Evolutionary conservation across 176 grass and related monocot genomes (phyloP).

Genomic region (Stipa capillata): DNA sequence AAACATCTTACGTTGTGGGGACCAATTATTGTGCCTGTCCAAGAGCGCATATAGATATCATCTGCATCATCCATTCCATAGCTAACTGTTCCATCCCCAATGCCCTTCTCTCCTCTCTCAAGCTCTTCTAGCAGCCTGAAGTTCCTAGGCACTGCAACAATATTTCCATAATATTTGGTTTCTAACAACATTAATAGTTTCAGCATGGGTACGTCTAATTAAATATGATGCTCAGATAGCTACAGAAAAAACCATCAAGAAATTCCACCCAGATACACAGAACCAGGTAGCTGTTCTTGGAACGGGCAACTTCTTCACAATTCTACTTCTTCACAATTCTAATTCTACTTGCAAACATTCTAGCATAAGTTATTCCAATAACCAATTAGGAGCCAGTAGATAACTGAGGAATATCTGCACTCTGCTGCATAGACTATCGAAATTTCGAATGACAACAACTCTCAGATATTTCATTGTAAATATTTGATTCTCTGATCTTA

Average conservation of each 20-base stretch:
- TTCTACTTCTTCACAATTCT: background rate
- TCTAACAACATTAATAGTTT: background rate
- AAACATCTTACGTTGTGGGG: conserved; percentile 27
- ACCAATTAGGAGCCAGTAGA: background rate
- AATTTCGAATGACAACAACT: background rate
- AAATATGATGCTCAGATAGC: background rate
- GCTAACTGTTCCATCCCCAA: conserved; percentile 34
- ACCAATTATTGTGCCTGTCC: conserved; percentile 32
- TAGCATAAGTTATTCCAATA: background rate
- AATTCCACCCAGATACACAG: background rate
- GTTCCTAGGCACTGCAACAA: conserved; percentile 20
- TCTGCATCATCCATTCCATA: conserved; percentile 26
- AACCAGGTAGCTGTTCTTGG: background rate
- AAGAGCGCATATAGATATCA: conserved; percentile 30
- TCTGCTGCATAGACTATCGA: background rate
- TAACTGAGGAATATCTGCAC: background rate
- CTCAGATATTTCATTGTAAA: background rate
- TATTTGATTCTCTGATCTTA: background rate
- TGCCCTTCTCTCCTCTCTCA: conserved; percentile 33
- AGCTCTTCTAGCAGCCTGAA: conserved; percentile 27
- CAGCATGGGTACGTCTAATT: background rate
- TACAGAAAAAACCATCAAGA: background rate
- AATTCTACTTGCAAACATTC: background rate
- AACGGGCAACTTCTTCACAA: background rate
- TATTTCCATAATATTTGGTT: background rate